Evolutionary conservation across 768 basidiomycete species (phyloP), one percentile per base, ranked within the genome.

Genomic region (Boletus huronensis): DNA sequence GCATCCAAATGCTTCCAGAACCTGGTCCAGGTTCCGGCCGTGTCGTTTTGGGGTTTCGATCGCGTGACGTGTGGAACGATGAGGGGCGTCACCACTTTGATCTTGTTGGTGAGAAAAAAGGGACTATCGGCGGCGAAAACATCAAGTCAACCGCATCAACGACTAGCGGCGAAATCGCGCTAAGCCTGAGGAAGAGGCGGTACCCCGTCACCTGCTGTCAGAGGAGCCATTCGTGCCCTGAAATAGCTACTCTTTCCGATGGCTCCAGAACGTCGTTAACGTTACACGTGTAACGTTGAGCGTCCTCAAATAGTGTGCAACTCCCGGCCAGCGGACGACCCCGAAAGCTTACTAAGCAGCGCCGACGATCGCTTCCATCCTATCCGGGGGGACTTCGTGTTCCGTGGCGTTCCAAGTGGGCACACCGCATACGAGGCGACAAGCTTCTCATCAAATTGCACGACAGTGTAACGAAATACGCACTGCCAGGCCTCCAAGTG

Each of bases 231-330:
- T 55, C 35, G 50, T 35, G 28, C 38, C n/a, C 39, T 25, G 5
- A 53, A 31, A 36, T 48, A 28, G 40, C 19, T 19, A 34, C 31
- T 25, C 26, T 40, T 36, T 21, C 64, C 40, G 45, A 29, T 39
- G 16, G 35, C 13, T 25, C 35, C 44, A 19, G 39, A 34, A 19
- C 43, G 28, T 57, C 39, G 55, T 19, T 58, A 50, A 69, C 57
- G 62, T 69, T 60, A 64, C 66, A 67, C 62, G 67, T 67, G 67
- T 55, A 64, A 67, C 60, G 55, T 62, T 48, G 62, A 57, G 67
- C 62, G 60, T 40, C 40, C 29, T 35, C 49, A 38, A 46, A 48
- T n/a, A 6, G 41, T 9, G 49, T 21, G 13, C 17, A 3, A 6
- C 28, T 51, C 44, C 25, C 48, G 21, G 25, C 6, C 6, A 2